Base-by-base conservation (phyloP, 1,284 basidiomycete species). In the Naganishia sp. region DNA sequence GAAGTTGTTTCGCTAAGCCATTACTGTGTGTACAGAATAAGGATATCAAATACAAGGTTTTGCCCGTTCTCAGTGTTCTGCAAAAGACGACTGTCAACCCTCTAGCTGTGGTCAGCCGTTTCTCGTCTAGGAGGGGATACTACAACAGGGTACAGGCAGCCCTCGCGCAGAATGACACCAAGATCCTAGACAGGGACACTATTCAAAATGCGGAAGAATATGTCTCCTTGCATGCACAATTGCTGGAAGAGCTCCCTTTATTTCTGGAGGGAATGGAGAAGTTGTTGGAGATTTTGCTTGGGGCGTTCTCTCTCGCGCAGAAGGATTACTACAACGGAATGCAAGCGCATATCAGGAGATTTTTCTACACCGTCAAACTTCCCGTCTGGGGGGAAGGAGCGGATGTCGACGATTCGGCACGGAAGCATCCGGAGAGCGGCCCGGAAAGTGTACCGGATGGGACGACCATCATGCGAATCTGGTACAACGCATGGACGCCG, bases 171-270 rank as follows among this genome's bases (percentile, higher is more conserved):
- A 66, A 49, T 31, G 73, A 74, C 13, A 68, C 71, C 15, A 74
- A 73, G 64, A 61, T 69, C 0, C 57, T 75, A 39, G 78, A 79
- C 33, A 70, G 70, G 28, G 44, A 52, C 7, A 59, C 77, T 10
- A 55, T 75, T 15, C 72, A 74, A 54, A 75, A 74, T 52, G 80
- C 79, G 5, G 68, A 71, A 23, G 78, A 80, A 28, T 80, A 78
- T 55, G 74, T 77, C 59, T 76, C 79, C 18, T 71, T 81, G 0
- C 80, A 81, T 68, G 74, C 74, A 18, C 80, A 81, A 69, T 72
- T 81, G 16, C 69, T 79, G 13, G 78, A 78, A 53, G 80, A 81
- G 67, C 70, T 81, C 0, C 80, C 80, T 0, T 65, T 68, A 0
- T 79, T 80, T 65, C 53, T 80, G 28, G 76, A 78, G 53, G 78